These are phyloP conservation scores for Cladophialophora carrionii DNA, from an alignment of 2,329 filamentous ascomycete genomes.

Conservation along the genomic window DNA sequence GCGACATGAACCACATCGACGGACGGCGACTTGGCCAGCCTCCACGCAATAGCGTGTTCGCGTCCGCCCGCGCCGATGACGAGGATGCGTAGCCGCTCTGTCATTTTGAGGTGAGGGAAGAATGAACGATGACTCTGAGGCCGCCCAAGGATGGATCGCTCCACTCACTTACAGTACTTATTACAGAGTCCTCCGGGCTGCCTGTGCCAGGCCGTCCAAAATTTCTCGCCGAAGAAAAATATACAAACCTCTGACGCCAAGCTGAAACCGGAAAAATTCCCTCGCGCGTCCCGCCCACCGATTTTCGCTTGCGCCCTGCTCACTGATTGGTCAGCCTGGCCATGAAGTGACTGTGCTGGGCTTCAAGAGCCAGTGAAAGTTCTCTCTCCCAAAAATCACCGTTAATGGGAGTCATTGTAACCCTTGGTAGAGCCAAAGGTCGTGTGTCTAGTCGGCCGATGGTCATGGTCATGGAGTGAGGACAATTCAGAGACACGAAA, in stretches of 20 bases:
- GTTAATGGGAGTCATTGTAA: no score
- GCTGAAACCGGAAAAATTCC: constrained; percentile 2
- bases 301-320: background rate
- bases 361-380: background rate
- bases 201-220: background rate
- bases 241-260: constrained; percentile 11
- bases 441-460: background rate
- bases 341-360: background rate
- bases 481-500: background rate
- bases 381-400: background rate
- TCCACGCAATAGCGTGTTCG: constrained; percentile 95
- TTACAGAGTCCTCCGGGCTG: background rate
- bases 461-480: background rate
- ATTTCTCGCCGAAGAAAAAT: constrained; percentile 5
- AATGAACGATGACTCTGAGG: background rate
- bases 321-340: constrained; percentile 7
- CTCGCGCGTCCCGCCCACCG: background rate
- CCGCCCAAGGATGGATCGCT: background rate
- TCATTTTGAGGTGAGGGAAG: constrained; percentile 9
- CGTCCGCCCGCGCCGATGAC: constrained; percentile 92
- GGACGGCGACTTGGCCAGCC: constrained; percentile 77
- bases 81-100: constrained; percentile 67
- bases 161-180: background rate
- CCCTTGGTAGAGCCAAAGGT: background rate
- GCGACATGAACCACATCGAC: constrained; percentile 73